Evolutionary conservation across 1,284 basidiomycete genomes (phyloP).

Genomic region (Ceratobasidium sp.): DNA sequence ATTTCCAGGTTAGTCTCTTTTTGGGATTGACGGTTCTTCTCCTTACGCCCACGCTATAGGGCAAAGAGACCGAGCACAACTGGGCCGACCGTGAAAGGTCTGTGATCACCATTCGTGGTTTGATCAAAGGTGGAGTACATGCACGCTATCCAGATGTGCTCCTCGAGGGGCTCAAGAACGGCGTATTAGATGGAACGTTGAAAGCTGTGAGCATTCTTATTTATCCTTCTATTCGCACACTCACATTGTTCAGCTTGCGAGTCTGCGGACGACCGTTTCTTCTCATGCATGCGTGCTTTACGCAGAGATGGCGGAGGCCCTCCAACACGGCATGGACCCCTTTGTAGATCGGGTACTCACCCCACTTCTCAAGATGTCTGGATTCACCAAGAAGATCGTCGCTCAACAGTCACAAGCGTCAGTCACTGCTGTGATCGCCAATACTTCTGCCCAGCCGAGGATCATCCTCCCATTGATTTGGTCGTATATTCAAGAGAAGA

Average conservation of each 20-base stretch:
- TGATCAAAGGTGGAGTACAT: slow-evolving; percentile 89
- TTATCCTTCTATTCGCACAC: slow-evolving; percentile 42
- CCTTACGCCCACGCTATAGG: slow-evolving; percentile 62
- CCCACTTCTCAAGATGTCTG: slow-evolving; percentile 87
- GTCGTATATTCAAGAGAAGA: slow-evolving; percentile 86
- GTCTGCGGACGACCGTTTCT: slow-evolving; percentile 92
- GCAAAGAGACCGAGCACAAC: slow-evolving; percentile 97
- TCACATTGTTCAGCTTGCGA: slow-evolving; percentile 71
- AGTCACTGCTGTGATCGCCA: slow-evolving; percentile 75
- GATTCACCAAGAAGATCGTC: slow-evolving; percentile 95
- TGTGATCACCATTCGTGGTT: slow-evolving; percentile 86
- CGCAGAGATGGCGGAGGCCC: slow-evolving; percentile 76
- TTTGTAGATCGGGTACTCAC: slow-evolving; percentile 82
- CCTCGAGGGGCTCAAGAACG: slow-evolving; percentile 77
- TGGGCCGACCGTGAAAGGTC: slow-evolving; percentile 89
- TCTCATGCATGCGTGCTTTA: slow-evolving; percentile 85
- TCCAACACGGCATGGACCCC: slow-evolving; percentile 81
- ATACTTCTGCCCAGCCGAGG: slow-evolving; percentile 80
- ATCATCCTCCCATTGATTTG: slow-evolving; percentile 79
- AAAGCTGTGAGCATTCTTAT: slow-evolving; percentile 78
- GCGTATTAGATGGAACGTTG: slow-evolving; percentile 84
- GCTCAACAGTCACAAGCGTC: slow-evolving; percentile 88
- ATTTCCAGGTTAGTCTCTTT: slow-evolving; percentile 75
- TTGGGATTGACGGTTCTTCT: slow-evolving; percentile 24
- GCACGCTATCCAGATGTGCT: slow-evolving; percentile 81